Base-by-base conservation (phyloP, 2,329 filamentous ascomycete species). In the Lizonia empirigonia region DNA sequence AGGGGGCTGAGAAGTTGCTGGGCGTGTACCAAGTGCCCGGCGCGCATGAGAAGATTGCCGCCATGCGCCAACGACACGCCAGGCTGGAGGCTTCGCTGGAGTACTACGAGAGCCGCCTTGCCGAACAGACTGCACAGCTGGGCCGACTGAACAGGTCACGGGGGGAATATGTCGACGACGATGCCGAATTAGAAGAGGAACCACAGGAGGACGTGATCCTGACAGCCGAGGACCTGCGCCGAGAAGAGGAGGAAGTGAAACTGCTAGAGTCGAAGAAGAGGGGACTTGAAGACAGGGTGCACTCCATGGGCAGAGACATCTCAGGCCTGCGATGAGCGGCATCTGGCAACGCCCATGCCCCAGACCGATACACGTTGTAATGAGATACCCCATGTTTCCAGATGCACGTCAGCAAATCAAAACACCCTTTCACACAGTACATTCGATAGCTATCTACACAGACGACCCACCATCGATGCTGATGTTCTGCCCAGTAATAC, bases 1-100 rank as follows among this genome's bases (percentile, higher is more conserved):
- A 84, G 44, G 92, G 93, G 1, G 93, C 92, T 0, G 91, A 97
- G 78, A 96, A 91, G 78, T 82, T 97, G 23, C 92, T 91, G 62
- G 83, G 83, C 35, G 92, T 97, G 22, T 97, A 97, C 82, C 88
- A 90, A 26, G 82, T 96, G 22, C 83, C 88, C 0, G 92, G 91
- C 4, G 90, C 90, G 4, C 73, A 82, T 13, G 90, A 96, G 65
- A 83, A 86, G 55, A 95, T 97, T 59, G 78, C 85, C 0, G 79
- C 80, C 32, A 80, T 96, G 66, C 82, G 91, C 53, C 82, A 83
- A 45, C 86, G 90, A 64, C 84, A 93, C 71, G 80, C 83, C 30
- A 82, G 90, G 63, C 82, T 94, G 52, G 80, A 80, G 24, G 85
- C 85, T 38, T 96, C 91, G 18, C 79, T 94, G 64, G 83, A 82